Evolutionary conservation across 2,329 filamentous ascomycete genomes (phyloP).

Genomic region (Thielaviopsis cerberus): DNA sequence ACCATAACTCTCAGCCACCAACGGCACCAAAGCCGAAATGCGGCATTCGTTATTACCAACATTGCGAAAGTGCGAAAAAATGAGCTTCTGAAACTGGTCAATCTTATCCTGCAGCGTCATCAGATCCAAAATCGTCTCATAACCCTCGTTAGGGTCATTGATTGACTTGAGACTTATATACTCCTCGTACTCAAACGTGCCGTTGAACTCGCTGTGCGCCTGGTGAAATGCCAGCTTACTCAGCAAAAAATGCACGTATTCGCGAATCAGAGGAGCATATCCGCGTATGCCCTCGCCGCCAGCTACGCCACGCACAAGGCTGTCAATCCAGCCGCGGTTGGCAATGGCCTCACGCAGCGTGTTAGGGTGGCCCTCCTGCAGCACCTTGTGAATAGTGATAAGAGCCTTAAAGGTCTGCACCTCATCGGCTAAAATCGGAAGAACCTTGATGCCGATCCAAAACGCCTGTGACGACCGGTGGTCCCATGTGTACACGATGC

Average conservation of each 20-base stretch:
- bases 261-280: constrained; percentile 80
- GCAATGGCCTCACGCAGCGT: constrained; percentile 75
- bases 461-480: constrained; percentile 90
- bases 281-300: constrained; percentile 66
- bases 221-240: constrained; percentile 94
- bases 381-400: constrained; percentile 90
- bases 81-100: constrained; percentile 93
- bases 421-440: constrained; percentile 95
- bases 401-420: constrained; percentile 97
- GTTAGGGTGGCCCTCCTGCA: constrained; percentile 86
- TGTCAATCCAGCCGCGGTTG: constrained; percentile 82
- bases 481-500: constrained; percentile 98
- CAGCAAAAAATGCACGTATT: constrained; percentile 91
- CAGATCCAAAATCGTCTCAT: constrained; percentile 87
- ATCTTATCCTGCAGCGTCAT: constrained; percentile 97
- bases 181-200: constrained; percentile 96
- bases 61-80: constrained; percentile 88
- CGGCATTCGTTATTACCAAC: constrained; percentile 90
- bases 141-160: constrained; percentile 96
- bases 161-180: constrained; percentile 96
- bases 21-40: constrained; percentile 78
- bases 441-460: constrained; percentile 98
- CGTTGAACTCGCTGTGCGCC: constrained; percentile 94
- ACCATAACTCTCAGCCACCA: constrained; percentile 95
- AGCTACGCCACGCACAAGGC: constrained; percentile 62